Percentiles rank a stretch among this genome's conserved stretches.
phyloP scores from a whole-genome alignment of 345 rosid species.

The Salix caprea region DNA sequence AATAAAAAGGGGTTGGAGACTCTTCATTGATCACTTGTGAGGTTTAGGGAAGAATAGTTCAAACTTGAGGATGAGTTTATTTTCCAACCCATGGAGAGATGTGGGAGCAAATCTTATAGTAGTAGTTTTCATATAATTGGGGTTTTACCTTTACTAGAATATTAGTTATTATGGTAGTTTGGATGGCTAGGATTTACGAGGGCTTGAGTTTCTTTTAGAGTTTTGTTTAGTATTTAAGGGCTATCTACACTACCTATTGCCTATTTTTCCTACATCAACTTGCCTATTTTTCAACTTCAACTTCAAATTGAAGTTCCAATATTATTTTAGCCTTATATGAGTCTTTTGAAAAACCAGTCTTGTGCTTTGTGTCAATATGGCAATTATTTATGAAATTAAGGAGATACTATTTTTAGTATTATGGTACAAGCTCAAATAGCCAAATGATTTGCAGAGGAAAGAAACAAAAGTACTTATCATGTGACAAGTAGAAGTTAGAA shows the following conservation, averaged over 20 bases:
- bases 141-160: too few species aligned
- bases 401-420: neutral
- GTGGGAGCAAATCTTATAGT: too few species aligned
- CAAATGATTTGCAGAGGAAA: neutral
- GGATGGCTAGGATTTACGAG: too few species aligned
- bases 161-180: too few species aligned
- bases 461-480: neutral
- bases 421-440: neutral
- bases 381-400: neutral
- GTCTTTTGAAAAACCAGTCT: neutral
- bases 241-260: too few species aligned
- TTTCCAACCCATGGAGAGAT: too few species aligned
- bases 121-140: too few species aligned
- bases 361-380: neutral
- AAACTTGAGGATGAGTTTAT: too few species aligned
- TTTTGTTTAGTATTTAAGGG: too few species aligned
- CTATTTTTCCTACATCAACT: neutral
- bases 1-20: neutral
- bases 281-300: neutral
- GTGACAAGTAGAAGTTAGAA: neutral
- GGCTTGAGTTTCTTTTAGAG: too few species aligned
- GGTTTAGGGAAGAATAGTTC: neutral
- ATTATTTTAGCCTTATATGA: neutral
- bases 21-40: too few species aligned
- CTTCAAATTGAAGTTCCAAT: neutral